Conservation (phyloP, 2,329 filamentous ascomycete species). For the Metarhizium robertsii region DNA sequence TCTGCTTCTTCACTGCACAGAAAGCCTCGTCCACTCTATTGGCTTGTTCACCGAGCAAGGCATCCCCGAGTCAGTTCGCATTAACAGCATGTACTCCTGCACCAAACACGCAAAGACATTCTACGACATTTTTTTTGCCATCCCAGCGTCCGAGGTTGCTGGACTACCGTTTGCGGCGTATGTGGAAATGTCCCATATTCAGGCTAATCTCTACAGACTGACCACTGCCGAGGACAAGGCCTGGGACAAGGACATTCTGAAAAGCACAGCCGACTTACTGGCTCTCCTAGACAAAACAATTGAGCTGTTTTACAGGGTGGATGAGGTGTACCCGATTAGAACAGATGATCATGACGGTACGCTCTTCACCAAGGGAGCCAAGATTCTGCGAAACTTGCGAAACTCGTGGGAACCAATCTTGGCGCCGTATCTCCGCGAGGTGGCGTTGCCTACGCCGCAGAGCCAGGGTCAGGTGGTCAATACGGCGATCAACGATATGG, state of each 20-base stretch:
- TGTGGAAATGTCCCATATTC: conserved; percentile 24
- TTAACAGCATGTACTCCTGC: conserved; percentile 26
- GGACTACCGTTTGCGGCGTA: conserved; percentile 24
- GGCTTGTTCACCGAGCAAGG: conserved; percentile 20
- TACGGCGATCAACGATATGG: neutral
- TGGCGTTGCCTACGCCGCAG: neutral
- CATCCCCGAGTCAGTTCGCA: conserved; percentile 21
- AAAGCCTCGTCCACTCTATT: conserved; percentile 22
- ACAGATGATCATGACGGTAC: conserved; percentile 19
- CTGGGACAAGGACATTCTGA: conserved; percentile 30
- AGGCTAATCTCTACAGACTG: conserved; percentile 29
- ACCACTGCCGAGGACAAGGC: conserved; percentile 28
- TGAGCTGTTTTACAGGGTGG: conserved; percentile 20
- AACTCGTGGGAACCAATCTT: conserved; percentile 26
- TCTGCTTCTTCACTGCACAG: conserved; percentile 19
- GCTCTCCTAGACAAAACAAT: conserved; percentile 24
- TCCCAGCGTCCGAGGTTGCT: conserved; percentile 19
- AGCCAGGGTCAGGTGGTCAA: neutral
- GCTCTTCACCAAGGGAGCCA: conserved; percentile 23
- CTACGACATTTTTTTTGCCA: conserved; percentile 26
- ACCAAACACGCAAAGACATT: conserved; percentile 25
- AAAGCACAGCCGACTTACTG: conserved; percentile 25
- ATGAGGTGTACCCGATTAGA: conserved; percentile 17
- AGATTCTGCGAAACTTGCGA: conserved; percentile 25
- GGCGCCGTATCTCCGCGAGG: conserved; percentile 14